These are phyloP conservation scores for Bipolaris zeicola DNA, from an alignment of 2,329 filamentous ascomycete species.

Conservation along the genomic window DNA sequence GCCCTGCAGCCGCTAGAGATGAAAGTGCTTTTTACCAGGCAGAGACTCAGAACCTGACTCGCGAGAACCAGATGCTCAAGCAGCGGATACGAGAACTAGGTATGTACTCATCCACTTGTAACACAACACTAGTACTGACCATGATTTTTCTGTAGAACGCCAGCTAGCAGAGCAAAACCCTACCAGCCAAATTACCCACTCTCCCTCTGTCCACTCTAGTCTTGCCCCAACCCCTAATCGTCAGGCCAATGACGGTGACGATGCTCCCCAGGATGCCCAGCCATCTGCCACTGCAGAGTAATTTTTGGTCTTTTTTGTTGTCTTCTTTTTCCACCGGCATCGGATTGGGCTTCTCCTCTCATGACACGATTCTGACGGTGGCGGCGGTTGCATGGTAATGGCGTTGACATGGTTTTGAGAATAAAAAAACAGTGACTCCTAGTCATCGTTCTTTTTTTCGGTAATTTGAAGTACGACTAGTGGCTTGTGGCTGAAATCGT, in stretches of 20 bases:
- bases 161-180: constrained; percentile 44
- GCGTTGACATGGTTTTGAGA: not conserved
- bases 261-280: not conserved
- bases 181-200: constrained; percentile 38
- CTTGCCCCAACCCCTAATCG: constrained; percentile 32
- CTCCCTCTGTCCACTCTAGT: constrained; percentile 35
- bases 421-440: not conserved
- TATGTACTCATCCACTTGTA: constrained; percentile 39
- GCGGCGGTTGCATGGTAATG: not conserved
- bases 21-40: constrained; percentile 82
- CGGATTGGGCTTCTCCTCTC: not conserved
- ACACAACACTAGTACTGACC: constrained; percentile 2
- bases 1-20: constrained; percentile 59
- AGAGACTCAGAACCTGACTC: constrained; percentile 75
- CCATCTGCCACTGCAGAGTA: constrained; percentile 10
- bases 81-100: constrained; percentile 75
- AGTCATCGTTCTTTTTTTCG: not conserved
- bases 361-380: not conserved
- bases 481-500: too few relatives aligned
- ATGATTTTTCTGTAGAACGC: constrained; percentile 32
- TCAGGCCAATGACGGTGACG: constrained; percentile 13
- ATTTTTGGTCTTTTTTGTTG: not conserved
- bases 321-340: not conserved
- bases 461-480: too few relatives aligned
- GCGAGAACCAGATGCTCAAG: constrained; percentile 84